These are phyloP conservation scores for Huntiella moniliformis DNA, from an alignment of 2,329 filamentous ascomycete species.

Conservation along the genomic window DNA sequence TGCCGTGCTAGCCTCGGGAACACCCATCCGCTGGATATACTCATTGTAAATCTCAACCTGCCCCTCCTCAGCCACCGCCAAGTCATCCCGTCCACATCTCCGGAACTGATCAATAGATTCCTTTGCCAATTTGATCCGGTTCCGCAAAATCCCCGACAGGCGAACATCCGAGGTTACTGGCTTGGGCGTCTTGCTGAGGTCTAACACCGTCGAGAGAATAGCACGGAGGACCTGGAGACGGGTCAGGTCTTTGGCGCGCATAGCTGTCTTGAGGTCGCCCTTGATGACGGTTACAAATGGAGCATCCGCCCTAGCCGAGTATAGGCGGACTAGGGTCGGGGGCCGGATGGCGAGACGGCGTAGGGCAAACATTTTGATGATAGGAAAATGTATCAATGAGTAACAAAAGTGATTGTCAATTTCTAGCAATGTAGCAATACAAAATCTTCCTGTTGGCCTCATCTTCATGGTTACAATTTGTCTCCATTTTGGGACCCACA, in stretches of 20 bases:
- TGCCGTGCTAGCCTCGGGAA: conserved; percentile 37
- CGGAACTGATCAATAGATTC: conserved; percentile 46
- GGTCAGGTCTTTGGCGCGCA: conserved; percentile 44
- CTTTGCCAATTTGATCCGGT: conserved; percentile 36
- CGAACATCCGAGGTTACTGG: conserved; percentile 55
- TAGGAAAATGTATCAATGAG: not conserved
- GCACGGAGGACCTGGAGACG: conserved; percentile 50
- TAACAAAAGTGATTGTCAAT: no score
- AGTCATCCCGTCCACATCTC: conserved; percentile 43
- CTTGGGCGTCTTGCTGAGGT: conserved; percentile 51
- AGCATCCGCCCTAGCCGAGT: conserved; percentile 9
- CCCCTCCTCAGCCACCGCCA: conserved; percentile 49
- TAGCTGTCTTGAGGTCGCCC: conserved; percentile 44
- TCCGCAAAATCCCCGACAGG: conserved; percentile 48
- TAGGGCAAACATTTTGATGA: conserved; percentile 12
- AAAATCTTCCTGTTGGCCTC: no score
- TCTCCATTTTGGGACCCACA: no score
- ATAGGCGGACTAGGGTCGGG: not conserved
- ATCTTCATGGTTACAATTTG: no score
- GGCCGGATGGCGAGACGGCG: conserved; percentile 6
- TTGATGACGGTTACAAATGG: conserved; percentile 35
- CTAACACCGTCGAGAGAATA: conserved; percentile 51
- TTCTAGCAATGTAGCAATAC: no score
- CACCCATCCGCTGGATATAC: conserved; percentile 40
- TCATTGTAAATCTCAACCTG: conserved; percentile 48